These are phyloP conservation scores for Raphanus hybrid DNA, from an alignment of 441 rosid species.

Conservation along the genomic window DNA sequence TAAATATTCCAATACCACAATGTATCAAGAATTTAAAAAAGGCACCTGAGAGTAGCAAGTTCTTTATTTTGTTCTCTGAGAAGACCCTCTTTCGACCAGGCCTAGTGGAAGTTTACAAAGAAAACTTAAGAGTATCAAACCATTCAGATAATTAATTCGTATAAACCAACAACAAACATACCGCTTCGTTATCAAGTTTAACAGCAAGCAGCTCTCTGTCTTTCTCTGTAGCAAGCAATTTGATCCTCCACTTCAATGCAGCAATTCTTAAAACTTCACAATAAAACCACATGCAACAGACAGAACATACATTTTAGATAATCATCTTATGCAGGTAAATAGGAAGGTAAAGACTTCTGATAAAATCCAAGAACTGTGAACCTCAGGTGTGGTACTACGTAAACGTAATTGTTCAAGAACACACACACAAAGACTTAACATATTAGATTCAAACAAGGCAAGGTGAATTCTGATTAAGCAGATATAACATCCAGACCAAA, in stretches of 20 bases:
- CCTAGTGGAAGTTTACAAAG: slow-evolving; percentile 48
- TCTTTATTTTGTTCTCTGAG: slow-evolving; percentile 92
- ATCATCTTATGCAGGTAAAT: too few species aligned
- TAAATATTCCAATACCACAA: neutral
- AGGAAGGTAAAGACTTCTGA: too few species aligned
- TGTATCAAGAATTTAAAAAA: too few species aligned
- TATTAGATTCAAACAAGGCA: neutral
- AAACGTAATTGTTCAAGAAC: neutral
- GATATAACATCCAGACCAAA: neutral
- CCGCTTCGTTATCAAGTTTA: slow-evolving; percentile 90
- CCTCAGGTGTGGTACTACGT: neutral
- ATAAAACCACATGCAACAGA: neutral
- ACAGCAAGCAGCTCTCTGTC: slow-evolving; percentile 83
- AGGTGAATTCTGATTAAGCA: neutral
- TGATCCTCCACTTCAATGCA: neutral
- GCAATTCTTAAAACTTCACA: neutral
- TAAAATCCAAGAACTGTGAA: neutral
- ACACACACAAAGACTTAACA: neutral
- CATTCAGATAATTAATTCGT: neutral
- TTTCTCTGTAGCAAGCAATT: slow-evolving; percentile 48
- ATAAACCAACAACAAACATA: slow-evolving; percentile 33
- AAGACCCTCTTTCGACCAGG: slow-evolving; percentile 95
- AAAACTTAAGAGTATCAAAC: slow-evolving; percentile 11
- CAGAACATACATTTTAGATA: neutral
- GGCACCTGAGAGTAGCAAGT: slow-evolving; percentile 76